Conservation (phyloP, 306 rosid species). For the Leucaena leucocephala region DNA sequence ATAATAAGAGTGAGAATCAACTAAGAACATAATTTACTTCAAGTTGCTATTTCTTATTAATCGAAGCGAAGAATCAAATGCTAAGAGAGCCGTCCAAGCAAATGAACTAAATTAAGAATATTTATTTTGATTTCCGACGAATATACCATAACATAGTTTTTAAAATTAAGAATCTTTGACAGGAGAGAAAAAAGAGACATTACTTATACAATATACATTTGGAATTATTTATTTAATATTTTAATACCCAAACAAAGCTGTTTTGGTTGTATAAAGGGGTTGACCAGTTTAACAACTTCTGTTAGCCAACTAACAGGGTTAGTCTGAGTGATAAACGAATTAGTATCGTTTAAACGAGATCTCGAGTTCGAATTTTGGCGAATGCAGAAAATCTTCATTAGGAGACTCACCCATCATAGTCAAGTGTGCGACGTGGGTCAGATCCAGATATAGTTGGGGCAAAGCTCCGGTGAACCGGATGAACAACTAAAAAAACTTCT, state of each 20-base stretch:
- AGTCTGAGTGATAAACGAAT: too few species aligned
- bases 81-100: background rate
- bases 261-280: background rate
- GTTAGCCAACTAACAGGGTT: too few species aligned
- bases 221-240: background rate
- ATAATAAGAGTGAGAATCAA: background rate
- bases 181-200: too few species aligned
- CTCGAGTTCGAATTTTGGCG: too few species aligned
- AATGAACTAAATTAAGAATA: slow-evolving; percentile 4
- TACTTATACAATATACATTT: background rate
- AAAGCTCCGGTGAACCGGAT: too few species aligned
- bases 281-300: background rate
- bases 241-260: background rate
- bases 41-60: slow-evolving; percentile 9
- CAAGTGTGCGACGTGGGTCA: too few species aligned
- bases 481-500: too few species aligned
- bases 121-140: background rate
- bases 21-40: slow-evolving; percentile 18
- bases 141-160: background rate
- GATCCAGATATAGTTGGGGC: too few species aligned
- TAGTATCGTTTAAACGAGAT: too few species aligned
- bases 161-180: too few species aligned
- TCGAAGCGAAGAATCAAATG: slow-evolving; percentile 38
- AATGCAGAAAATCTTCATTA: too few species aligned
- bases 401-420: too few species aligned